These are phyloP conservation scores for Histomonas meleagridis DNA, from an alignment of 208 protist genomes.

Conservation along the genomic window DNA sequence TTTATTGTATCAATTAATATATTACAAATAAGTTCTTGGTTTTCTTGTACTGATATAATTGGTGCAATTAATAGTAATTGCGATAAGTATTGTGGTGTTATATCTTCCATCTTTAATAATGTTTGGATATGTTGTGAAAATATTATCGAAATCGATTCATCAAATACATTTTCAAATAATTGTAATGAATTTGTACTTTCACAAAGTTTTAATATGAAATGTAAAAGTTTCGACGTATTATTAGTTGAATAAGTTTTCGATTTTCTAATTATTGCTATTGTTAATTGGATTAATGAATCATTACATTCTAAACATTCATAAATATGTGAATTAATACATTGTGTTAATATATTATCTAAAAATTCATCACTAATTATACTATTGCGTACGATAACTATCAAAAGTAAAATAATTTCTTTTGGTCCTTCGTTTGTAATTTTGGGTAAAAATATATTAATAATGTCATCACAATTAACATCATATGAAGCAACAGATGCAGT, in stretches of 20 bases:
- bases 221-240: not conserved
- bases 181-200: not conserved
- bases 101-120: not conserved
- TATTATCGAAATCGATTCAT: not conserved
- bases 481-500: not conserved
- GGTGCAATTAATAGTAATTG: not conserved
- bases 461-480: not conserved
- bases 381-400: not conserved
- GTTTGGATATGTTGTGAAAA: not conserved
- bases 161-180: not conserved
- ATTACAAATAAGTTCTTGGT: not conserved
- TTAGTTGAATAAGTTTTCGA: not conserved
- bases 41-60: not conserved
- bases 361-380: not conserved
- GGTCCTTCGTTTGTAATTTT: not conserved
- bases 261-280: not conserved
- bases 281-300: not conserved
- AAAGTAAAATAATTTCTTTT: not conserved
- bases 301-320: not conserved
- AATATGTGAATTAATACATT: not conserved
- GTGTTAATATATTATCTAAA: not conserved
- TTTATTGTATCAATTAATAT: not conserved
- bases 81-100: not conserved
- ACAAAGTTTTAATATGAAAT: not conserved
- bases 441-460: not conserved